Evolutionary conservation across 1,284 basidiomycete genomes (phyloP).

Genomic region (Xerocomus cyaneibrunnescens): DNA sequence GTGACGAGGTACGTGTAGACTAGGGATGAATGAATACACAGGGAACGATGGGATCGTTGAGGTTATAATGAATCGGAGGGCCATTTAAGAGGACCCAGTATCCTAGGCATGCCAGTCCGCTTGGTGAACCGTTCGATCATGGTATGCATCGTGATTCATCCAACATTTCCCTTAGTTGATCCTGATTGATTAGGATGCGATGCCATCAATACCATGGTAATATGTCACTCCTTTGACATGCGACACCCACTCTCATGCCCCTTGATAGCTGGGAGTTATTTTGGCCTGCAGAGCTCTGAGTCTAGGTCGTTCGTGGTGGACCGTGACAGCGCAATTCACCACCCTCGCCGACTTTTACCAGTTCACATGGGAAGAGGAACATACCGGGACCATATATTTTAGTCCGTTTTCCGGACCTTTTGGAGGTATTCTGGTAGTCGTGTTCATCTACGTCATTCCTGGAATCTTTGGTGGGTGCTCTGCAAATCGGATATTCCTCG

Average conservation of each 20-base stretch:
- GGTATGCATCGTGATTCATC: conserved; percentile 46
- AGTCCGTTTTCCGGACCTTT: conserved; percentile 96
- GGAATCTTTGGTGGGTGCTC: conserved; percentile 62
- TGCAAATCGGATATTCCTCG: not conserved
- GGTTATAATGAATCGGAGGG: not conserved
- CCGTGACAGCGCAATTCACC: conserved; percentile 82
- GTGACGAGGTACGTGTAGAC: conserved; percentile 57
- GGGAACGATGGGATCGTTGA: not conserved
- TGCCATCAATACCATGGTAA: conserved; percentile 91
- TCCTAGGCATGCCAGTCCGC: conserved; percentile 88
- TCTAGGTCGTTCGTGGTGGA: conserved; percentile 95
- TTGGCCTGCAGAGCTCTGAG: conserved; percentile 86
- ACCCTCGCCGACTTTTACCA: conserved; percentile 95
- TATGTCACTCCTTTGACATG: conserved; percentile 16
- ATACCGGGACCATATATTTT: conserved; percentile 89
- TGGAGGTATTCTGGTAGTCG: conserved; percentile 92
- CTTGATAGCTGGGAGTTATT: conserved; percentile 74
- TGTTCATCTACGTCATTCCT: conserved; percentile 75
- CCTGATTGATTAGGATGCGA: conserved; percentile 62
- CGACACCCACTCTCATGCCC: conserved; percentile 1
- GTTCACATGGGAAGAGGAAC: conserved; percentile 97
- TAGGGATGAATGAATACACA: conserved; percentile 20
- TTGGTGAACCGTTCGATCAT: conserved; percentile 98
- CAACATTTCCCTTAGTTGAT: not conserved
- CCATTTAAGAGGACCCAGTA: conserved; percentile 10